phyloP scores from a whole-genome alignment of 805 yeast species.

The Candida arabinofermentans region DNA sequence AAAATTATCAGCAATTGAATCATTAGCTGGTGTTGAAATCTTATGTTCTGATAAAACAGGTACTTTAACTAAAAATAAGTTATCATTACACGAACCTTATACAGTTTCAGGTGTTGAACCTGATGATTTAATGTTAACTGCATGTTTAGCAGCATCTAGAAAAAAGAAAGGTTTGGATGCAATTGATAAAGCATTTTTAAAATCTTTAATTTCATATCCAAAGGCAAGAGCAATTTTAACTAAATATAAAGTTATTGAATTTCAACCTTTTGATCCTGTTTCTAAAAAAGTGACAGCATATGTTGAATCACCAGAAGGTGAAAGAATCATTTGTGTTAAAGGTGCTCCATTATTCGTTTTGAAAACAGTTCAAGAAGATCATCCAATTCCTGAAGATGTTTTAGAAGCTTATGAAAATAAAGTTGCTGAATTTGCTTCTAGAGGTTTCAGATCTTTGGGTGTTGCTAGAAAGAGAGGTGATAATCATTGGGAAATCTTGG shows the following conservation, averaged over 20 bases:
- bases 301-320: slow-evolving; percentile 94
- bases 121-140: slow-evolving; percentile 91
- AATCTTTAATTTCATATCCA: slow-evolving; percentile 81
- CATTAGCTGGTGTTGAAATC: slow-evolving; percentile 96
- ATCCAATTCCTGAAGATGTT: slow-evolving; percentile 88
- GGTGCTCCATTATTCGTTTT: slow-evolving; percentile 96
- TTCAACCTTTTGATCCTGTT: slow-evolving; percentile 96
- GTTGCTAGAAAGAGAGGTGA: slow-evolving; percentile 98
- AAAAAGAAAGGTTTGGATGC: slow-evolving; percentile 95
- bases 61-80: slow-evolving; percentile 95
- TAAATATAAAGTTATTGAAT: slow-evolving; percentile 88
- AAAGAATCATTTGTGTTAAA: slow-evolving; percentile 88
- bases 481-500: slow-evolving; percentile 95
- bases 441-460: slow-evolving; percentile 97
- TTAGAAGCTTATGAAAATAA: slow-evolving; percentile 92
- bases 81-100: slow-evolving; percentile 94
- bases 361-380: slow-evolving; percentile 94
- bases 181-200: slow-evolving; percentile 88
- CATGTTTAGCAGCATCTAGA: slow-evolving; percentile 91
- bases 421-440: slow-evolving; percentile 93
- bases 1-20: slow-evolving; percentile 94
- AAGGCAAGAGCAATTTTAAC: slow-evolving; percentile 86
- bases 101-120: slow-evolving; percentile 96
- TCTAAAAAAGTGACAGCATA: slow-evolving; percentile 91
- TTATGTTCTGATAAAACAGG: slow-evolving; percentile 98